These are phyloP conservation scores for Epichloe gansuensis DNA, from an alignment of 2,329 filamentous ascomycete genomes.

Conservation along the genomic window DNA sequence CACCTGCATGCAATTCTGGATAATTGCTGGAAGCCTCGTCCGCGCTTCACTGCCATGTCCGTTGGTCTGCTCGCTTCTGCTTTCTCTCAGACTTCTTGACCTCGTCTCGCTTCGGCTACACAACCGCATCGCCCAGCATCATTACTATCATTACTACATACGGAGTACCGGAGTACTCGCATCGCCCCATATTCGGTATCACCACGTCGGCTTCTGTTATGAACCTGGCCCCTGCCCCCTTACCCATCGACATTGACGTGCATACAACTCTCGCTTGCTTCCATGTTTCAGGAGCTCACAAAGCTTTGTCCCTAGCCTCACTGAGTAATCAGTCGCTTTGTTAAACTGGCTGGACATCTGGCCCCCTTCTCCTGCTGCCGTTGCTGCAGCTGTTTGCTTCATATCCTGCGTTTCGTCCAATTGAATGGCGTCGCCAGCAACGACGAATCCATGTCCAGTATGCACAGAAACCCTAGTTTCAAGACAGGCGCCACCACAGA, in stretches of 20 bases:
- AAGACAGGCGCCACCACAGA: conserved; percentile 9
- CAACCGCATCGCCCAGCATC: conserved; percentile 1
- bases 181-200: not conserved
- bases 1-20: too few relatives aligned
- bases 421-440: conserved; percentile 10
- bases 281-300: conserved; percentile 5
- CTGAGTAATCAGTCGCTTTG: not conserved
- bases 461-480: conserved; percentile 11
- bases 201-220: not conserved
- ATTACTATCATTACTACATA: not conserved
- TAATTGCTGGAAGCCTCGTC: not conserved
- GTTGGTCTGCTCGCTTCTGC: not conserved
- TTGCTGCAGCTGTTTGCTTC: conserved; percentile 1
- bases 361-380: not conserved
- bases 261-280: conserved; percentile 2
- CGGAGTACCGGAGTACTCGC: too few relatives aligned
- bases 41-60: not conserved
- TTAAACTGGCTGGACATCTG: not conserved
- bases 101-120: conserved; percentile 1
- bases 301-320: not conserved
- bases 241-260: not conserved
- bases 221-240: not conserved
- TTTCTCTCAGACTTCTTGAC: not conserved
- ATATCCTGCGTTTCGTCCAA: conserved; percentile 3
- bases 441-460: conserved; percentile 8